phyloP scores from a whole-genome alignment of 75 land plant species.

The Chamaecyparis obtusa region DNA sequence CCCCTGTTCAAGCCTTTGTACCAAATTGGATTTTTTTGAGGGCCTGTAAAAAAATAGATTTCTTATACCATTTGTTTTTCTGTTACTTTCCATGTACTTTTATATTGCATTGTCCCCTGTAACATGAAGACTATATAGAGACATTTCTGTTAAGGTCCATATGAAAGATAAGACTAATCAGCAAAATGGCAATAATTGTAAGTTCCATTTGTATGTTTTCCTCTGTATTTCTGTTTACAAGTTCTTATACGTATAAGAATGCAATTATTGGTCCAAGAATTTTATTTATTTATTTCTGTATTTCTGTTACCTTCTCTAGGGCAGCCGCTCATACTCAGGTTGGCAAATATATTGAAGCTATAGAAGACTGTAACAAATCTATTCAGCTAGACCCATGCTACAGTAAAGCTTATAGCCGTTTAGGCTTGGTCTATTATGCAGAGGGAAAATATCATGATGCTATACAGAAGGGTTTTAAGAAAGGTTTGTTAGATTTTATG shows the following conservation, averaged over 20 bases:
- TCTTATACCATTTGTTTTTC: background rate
- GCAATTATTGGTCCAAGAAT: background rate
- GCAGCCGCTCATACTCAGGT: slow-evolving; percentile 88
- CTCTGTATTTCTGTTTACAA: background rate
- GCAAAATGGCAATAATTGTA: background rate
- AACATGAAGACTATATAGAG: background rate
- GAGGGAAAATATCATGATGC: slow-evolving; percentile 80
- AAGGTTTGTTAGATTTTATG: slow-evolving; percentile 42
- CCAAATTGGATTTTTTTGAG: background rate
- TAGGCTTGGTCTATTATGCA: slow-evolving; percentile 76
- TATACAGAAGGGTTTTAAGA: slow-evolving; percentile 61
- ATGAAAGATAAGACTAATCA: background rate
- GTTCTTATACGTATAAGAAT: background rate
- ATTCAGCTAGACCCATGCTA: slow-evolving; percentile 74
- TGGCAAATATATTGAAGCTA: slow-evolving; percentile 59
- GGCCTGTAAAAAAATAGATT: background rate
- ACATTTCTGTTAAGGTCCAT: background rate
- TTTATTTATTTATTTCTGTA: background rate
- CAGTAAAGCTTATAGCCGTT: slow-evolving; percentile 85
- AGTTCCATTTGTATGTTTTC: background rate
- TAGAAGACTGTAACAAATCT: slow-evolving; percentile 68
- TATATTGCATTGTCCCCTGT: background rate
- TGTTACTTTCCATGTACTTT: background rate
- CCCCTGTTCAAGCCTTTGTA: background rate
- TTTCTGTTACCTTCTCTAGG: slow-evolving; percentile 44